Evolutionary conservation across 1,284 basidiomycete genomes (phyloP).

Genomic region (Tylopilus sp.): DNA sequence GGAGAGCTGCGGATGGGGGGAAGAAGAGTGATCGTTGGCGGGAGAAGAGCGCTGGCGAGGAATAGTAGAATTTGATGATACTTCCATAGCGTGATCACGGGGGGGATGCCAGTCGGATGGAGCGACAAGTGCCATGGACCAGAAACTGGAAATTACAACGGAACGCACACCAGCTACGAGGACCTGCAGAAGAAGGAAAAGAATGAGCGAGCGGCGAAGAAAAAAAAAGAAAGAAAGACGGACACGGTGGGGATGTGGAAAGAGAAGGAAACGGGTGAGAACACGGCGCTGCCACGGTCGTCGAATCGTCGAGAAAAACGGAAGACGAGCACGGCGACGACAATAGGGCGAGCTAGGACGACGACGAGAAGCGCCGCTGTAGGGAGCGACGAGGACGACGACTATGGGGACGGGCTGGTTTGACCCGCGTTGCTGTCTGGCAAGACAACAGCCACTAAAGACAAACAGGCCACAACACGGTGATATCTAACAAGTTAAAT

Average conservation of each 20-base stretch:
- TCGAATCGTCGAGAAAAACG: not conserved
- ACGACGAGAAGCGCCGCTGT: not conserved
- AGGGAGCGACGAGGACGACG: not conserved
- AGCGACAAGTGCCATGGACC: constrained; percentile 72
- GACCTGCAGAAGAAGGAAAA: not conserved
- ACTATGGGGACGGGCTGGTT: not conserved
- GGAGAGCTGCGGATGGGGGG: constrained; percentile 32
- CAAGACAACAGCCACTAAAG: constrained; percentile 18
- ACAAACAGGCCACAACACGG: constrained; percentile 22
- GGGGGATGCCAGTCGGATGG: constrained; percentile 66
- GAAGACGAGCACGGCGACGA: not conserved
- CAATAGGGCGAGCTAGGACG: not conserved
- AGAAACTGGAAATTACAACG: not conserved
- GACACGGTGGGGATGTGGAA: not conserved
- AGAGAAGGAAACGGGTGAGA: not conserved
- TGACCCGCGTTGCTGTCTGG: constrained; percentile 11
- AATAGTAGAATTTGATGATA: constrained; percentile 33
- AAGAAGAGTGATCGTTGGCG: constrained; percentile 44
- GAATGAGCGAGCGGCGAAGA: not conserved
- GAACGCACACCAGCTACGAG: not conserved
- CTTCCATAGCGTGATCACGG: constrained; percentile 61
- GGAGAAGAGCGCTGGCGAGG: constrained; percentile 56
- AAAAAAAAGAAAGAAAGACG: not conserved
- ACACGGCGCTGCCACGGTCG: constrained; percentile 7
- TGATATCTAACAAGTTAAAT: too few relatives aligned